phyloP scores from a whole-genome alignment of 1,139 yeast species.

The Geotrichum australiense region DNA sequence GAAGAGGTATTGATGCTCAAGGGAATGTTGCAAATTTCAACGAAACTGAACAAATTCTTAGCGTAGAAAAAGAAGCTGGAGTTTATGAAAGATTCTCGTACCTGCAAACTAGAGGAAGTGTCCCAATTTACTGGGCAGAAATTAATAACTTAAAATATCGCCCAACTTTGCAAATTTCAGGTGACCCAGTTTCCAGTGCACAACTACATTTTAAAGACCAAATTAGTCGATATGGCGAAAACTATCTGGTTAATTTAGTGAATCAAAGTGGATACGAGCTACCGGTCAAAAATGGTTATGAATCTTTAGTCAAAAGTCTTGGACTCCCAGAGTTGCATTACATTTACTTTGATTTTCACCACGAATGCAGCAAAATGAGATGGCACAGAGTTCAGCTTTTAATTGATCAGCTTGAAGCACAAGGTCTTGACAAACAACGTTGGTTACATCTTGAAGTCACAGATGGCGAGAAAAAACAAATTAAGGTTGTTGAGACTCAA shows the following conservation, averaged over 20 bases:
- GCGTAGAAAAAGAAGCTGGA: constrained; percentile 35
- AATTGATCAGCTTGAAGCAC: constrained; percentile 53
- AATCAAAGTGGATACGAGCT: constrained; percentile 90
- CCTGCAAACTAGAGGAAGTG: constrained; percentile 74
- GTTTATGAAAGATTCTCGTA: constrained; percentile 27
- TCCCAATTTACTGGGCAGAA: constrained; percentile 97
- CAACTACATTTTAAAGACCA: constrained; percentile 70
- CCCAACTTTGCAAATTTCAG: constrained; percentile 70
- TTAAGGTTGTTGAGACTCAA: constrained; percentile 43
- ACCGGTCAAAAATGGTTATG: constrained; percentile 84
- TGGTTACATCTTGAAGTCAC: constrained; percentile 39
- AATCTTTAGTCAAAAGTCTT: constrained; percentile 59
- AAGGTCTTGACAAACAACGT: constrained; percentile 60
- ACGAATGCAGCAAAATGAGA: constrained; percentile 90
- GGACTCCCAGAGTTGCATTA: constrained; percentile 53
- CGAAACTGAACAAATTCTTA: constrained; percentile 86
- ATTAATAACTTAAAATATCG: constrained; percentile 80
- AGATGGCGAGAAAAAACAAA: constrained; percentile 25
- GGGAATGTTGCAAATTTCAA: constrained; percentile 77
- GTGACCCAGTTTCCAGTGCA: constrained; percentile 54
- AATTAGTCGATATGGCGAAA: constrained; percentile 63
- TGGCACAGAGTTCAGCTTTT: constrained; percentile 85
- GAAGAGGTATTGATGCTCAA: constrained; percentile 78
- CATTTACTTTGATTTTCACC: constrained; percentile 94
- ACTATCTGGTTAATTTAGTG: constrained; percentile 81